A percentile compares a stretch with the other conserved stretches of the same genome.
These are phyloP conservation scores for Dryadomyces quercus-mongolicae DNA, from an alignment of 2,329 filamentous ascomycete genomes.

Conservation along the genomic window DNA sequence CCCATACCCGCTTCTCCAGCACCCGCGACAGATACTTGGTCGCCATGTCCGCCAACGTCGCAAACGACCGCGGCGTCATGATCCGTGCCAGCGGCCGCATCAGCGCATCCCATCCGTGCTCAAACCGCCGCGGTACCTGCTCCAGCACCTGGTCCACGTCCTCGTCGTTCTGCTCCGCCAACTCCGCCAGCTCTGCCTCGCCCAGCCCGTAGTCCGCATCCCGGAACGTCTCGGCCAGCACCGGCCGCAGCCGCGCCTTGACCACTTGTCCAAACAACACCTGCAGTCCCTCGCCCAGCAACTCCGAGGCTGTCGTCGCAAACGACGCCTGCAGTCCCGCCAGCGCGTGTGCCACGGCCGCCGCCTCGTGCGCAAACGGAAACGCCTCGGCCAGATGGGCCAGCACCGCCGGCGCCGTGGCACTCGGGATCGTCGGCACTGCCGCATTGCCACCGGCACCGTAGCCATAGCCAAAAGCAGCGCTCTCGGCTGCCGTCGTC, in stretches of 20 bases:
- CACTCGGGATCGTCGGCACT: slow-evolving; percentile 23
- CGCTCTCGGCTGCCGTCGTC: slow-evolving; percentile 7
- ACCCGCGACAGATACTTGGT: slow-evolving; percentile 63
- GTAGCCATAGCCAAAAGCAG: neutral
- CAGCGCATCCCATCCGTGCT: slow-evolving; percentile 72
- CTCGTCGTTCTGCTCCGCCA: slow-evolving; percentile 38
- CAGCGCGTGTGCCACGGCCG: slow-evolving; percentile 56
- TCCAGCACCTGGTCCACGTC: slow-evolving; percentile 41
- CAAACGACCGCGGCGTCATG: slow-evolving; percentile 66
- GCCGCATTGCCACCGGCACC: slow-evolving; percentile 4
- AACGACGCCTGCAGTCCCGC: slow-evolving; percentile 61
- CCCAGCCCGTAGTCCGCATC: slow-evolving; percentile 75
- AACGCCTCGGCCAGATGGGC: slow-evolving; percentile 50
- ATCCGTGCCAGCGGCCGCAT: slow-evolving; percentile 77
- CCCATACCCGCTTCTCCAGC: slow-evolving; percentile 80
- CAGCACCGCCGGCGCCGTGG: slow-evolving; percentile 13
- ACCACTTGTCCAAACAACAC: slow-evolving; percentile 83
- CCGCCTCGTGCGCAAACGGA: slow-evolving; percentile 65
- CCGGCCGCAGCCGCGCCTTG: slow-evolving; percentile 70
- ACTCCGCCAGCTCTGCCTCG: slow-evolving; percentile 47
- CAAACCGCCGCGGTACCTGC: slow-evolving; percentile 67
- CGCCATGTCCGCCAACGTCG: slow-evolving; percentile 61
- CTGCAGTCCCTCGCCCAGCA: slow-evolving; percentile 72
- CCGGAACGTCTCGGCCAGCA: slow-evolving; percentile 79
- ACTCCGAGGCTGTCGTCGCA: slow-evolving; percentile 63